Base-by-base conservation (phyloP, 2,329 filamentous ascomycete genomes). In the Colletotrichum falcatum region DNA sequence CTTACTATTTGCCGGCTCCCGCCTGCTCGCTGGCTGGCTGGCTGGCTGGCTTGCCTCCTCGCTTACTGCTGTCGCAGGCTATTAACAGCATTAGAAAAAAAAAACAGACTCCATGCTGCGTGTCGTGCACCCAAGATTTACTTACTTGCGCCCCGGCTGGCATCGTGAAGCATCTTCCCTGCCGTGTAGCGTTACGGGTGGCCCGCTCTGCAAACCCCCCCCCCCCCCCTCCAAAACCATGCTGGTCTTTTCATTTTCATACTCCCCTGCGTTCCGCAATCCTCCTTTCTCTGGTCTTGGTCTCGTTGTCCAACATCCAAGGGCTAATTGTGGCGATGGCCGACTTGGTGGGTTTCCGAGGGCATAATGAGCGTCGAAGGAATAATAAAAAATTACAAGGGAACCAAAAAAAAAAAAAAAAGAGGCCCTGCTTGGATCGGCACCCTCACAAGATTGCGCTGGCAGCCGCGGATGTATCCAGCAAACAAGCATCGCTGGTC, bases 81-180 rank as follows among this genome's bases (percentile, higher is more conserved):
- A 20, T 3, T n/a, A 11, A 44, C 20, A n/a, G 8, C 3, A n/a
- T 20, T 42, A n/a, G 7, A 28, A 28, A 26, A 35, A 49, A 7
- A 5, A 39, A 18, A 39, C 51, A 65, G 58, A 33, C 65, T 35
- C 37, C 48, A 65, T 55, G 48, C 55, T 30, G 42, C 20, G 42
- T 55, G 54, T 16, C 23, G 39, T 59, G 48, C 23, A 49, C 28
- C 18, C 58, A 65, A 55, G 66, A 46, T 65, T 48, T n/a, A 23
- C 20, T 5, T 46, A 46, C 20, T 11, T 23, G n/a, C 42, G 66
- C 39, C 66, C 46, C 30, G 42, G 44, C 61, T 59, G 65, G 55
- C 44, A 65, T 69, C 61, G 61, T 35, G 30, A 61, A 61, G 61
- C 61, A 39, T 46, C 61, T 60, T 69, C 61, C 55, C 61, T 54